These are phyloP conservation scores for Gymnopilus junonius DNA, from an alignment of 768 basidiomycete species.

Conservation along the genomic window DNA sequence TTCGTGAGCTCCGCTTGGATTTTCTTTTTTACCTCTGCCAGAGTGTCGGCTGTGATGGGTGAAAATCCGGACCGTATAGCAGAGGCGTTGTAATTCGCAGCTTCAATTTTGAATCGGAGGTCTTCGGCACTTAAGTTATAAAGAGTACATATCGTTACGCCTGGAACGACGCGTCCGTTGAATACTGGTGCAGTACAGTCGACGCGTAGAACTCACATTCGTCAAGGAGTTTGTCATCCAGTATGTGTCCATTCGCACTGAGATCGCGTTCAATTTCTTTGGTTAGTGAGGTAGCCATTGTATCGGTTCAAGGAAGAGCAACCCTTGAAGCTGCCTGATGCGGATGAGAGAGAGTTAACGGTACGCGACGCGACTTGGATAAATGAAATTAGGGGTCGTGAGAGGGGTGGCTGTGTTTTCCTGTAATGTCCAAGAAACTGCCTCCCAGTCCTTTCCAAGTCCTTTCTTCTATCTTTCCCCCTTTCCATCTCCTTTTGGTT, in stretches of 20 bases:
- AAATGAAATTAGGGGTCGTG: not conserved
- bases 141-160: conserved; percentile 65
- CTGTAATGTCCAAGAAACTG: no score
- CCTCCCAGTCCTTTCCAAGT: no score
- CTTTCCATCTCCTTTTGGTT: no score
- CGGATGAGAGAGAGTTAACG: not conserved
- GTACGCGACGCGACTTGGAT: conserved; percentile 14
- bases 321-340: no score
- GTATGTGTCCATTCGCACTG: conserved; percentile 24
- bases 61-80: conserved; percentile 39
- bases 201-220: conserved; percentile 49
- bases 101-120: conserved; percentile 75
- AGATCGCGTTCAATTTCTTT: conserved; percentile 34
- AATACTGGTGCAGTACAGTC: not conserved
- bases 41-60: conserved; percentile 52
- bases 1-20: conserved; percentile 52
- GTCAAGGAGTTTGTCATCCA: conserved; percentile 48
- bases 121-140: conserved; percentile 57
- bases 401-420: no score
- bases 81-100: conserved; percentile 44
- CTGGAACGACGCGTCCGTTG: conserved; percentile 36
- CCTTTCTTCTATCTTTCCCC: no score
- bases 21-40: conserved; percentile 48
- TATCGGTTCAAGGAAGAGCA: not conserved
- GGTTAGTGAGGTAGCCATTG: conserved; percentile 24